These are phyloP conservation scores for Parascedosporium putredinis DNA, from an alignment of 2,329 filamentous ascomycete species.

Conservation along the genomic window DNA sequence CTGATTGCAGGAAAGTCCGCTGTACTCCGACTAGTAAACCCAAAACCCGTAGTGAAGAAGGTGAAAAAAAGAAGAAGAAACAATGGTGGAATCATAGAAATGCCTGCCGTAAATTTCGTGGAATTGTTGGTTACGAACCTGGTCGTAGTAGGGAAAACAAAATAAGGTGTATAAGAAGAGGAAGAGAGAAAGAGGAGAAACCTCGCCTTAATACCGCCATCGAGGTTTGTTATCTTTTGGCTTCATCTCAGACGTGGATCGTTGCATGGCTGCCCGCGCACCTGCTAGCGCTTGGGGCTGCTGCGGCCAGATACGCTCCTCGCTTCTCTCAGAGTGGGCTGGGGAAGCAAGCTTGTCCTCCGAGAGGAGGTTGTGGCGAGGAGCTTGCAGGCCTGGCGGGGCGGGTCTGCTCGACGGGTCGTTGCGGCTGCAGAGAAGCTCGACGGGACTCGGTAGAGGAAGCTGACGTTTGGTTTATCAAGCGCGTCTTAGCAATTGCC, in stretches of 20 bases:
- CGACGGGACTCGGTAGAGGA: slow-evolving; percentile 33
- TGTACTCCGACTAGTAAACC: too few relatives aligned
- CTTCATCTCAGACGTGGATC: slow-evolving; percentile 23
- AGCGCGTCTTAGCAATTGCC: slow-evolving; percentile 31
- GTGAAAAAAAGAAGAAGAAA: too few relatives aligned
- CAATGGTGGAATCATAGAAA: too few relatives aligned
- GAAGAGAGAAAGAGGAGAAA: neutral
- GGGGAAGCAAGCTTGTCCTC: slow-evolving; percentile 44
- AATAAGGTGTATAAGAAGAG: too few relatives aligned
- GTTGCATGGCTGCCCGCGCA: slow-evolving; percentile 33
- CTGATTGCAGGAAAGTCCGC: too few relatives aligned
- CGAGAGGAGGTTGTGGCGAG: slow-evolving; percentile 35
- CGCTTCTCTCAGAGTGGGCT: slow-evolving; percentile 25
- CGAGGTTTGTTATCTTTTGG: slow-evolving; percentile 34
- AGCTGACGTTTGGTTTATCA: slow-evolving; percentile 33
- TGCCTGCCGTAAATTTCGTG: neutral
- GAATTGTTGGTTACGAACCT: neutral
- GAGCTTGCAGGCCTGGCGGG: slow-evolving; percentile 45
- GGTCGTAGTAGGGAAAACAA: too few relatives aligned
- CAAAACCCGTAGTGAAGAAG: too few relatives aligned
- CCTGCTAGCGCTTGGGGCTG: slow-evolving; percentile 37
- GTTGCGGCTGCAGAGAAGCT: slow-evolving; percentile 41
- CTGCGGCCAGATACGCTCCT: slow-evolving; percentile 29
- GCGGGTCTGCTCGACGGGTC: slow-evolving; percentile 21
- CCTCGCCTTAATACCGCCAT: slow-evolving; percentile 31